phyloP scores from a whole-genome alignment of 164 flowering plant genomes.

The Cinnamomum chago region DNA sequence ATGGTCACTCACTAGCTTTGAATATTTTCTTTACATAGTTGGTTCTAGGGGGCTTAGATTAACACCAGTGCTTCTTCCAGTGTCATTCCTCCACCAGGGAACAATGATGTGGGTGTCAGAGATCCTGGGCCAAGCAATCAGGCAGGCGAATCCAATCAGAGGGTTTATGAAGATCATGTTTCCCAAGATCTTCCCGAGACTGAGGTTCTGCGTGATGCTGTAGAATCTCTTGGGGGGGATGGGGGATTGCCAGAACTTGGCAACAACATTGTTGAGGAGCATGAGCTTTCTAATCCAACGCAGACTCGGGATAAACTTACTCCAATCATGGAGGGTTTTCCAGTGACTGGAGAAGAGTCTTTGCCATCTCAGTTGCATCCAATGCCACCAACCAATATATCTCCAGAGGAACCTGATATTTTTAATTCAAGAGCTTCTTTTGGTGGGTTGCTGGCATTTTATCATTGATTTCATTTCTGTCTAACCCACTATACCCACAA shows the following conservation, averaged over 20 bases:
- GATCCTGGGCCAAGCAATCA: not conserved
- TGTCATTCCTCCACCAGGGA: not conserved
- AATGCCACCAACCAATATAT: constrained; percentile 28
- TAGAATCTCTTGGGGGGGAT: constrained; percentile 20
- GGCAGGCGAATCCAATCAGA: not conserved
- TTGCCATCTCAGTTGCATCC: constrained; percentile 24
- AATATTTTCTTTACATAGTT: not conserved
- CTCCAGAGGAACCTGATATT: constrained; percentile 20
- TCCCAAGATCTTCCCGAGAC: constrained; percentile 27
- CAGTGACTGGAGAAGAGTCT: constrained; percentile 30
- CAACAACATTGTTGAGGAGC: constrained; percentile 16
- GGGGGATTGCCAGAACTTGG: constrained; percentile 16
- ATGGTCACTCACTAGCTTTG: constrained; percentile 13
- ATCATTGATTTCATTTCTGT: not conserved
- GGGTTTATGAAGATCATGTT: not conserved
- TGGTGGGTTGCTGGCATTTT: constrained; percentile 33
- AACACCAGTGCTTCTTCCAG: not conserved
- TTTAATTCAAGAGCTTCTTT: constrained; percentile 21
- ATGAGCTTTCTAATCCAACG: constrained; percentile 15
- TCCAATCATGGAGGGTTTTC: constrained; percentile 32
- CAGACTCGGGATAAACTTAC: constrained; percentile 32
- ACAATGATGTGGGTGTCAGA: not conserved
- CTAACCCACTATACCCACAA: not conserved
- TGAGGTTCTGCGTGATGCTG: constrained; percentile 61
- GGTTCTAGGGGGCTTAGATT: not conserved